phyloP scores from a whole-genome alignment of 306 rosid species.

The Medicago lupulina region DNA sequence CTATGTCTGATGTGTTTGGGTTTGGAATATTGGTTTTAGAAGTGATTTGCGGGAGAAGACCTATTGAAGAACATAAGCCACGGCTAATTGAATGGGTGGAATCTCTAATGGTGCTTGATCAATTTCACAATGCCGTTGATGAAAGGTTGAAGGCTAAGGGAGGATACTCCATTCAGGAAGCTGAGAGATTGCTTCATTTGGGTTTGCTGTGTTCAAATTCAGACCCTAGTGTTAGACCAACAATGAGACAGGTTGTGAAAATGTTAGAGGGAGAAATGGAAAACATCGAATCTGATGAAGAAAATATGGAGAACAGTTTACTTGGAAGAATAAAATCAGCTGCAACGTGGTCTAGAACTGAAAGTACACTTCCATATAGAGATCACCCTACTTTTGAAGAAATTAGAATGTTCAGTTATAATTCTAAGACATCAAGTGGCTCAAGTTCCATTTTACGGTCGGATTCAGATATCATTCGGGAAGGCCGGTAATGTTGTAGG shows the following conservation, averaged over 20 bases:
- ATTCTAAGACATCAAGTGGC: conserved; percentile 21
- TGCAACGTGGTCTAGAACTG: conserved; percentile 42
- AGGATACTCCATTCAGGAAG: conserved; percentile 51
- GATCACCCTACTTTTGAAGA: conserved; percentile 56
- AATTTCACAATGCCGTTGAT: conserved; percentile 52
- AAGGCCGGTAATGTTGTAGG: conserved; percentile 29
- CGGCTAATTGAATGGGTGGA: conserved; percentile 59
- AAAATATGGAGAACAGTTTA: conserved; percentile 45
- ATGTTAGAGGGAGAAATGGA: conserved; percentile 54
- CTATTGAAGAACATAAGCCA: conserved; percentile 58
- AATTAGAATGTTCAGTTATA: conserved; percentile 39
- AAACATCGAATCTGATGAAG: conserved; percentile 33
- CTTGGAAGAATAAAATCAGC: conserved; percentile 45
- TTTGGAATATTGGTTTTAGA: conserved; percentile 69
- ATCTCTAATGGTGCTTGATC: conserved; percentile 50
- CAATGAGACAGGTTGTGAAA: conserved; percentile 63
- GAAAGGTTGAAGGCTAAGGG: conserved; percentile 51
- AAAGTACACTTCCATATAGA: conserved; percentile 11
- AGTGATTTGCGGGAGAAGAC: conserved; percentile 62
- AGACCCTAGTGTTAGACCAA: conserved; percentile 62
- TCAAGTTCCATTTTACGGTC: conserved; percentile 17
- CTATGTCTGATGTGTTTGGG: conserved; percentile 62
- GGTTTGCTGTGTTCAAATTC: conserved; percentile 64
- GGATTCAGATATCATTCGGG: conserved; percentile 29
- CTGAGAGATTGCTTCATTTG: conserved; percentile 60